Base-by-base conservation (phyloP, 139 green algal genomes). In the Gonium pectorale region DNA sequence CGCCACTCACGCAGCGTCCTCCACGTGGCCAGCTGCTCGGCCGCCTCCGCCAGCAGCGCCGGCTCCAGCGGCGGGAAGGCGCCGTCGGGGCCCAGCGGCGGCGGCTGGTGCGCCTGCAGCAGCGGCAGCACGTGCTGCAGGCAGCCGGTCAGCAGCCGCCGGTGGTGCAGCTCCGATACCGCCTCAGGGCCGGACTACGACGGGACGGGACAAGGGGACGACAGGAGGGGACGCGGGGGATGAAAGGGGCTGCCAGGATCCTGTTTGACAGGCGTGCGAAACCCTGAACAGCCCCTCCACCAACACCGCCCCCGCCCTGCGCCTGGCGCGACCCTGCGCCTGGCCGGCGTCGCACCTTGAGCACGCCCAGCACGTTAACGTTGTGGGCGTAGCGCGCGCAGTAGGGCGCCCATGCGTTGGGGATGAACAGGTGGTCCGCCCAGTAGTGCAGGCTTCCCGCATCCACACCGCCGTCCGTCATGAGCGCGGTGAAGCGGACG, bases 401-500 rank as follows among this genome's bases (percentile, higher is more conserved):
- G 73, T 68, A 81, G 13, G 73, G 73, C 2, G 73, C 73, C 73
- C 73, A 81, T 5, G 31, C 21, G 38, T 69, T 81, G 29, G 73
- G 73, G 24, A 56, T 69, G 54, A 81, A 69, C 49, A 63, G 29
- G 54, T 81, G 54, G 73, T 81, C 73, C 15, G 73, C 73, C 73
- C 73, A 81, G 37, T 81, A 81, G 73, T 69, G 54, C 11, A 41
- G 9, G 17, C 7, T 27, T 8, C 73, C 73, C 24, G 26, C 22
- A 24, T 81, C 73, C 5, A 81, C 52, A 38, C 73, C 73, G 5
- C 73, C 73, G 40, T 81, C 73, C 4, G 73, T 81, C 40, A 54
- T 38, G 19, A 81, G 54, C 15, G 73, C 73, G 21, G 41, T n/a
- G 40, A 81, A 69, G 37, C 73, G 73, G 5, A 81, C 27, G 22